These are phyloP conservation scores for Penicillium robsamsonii DNA, from an alignment of 495 filamentous ascomycete species.

Conservation along the genomic window DNA sequence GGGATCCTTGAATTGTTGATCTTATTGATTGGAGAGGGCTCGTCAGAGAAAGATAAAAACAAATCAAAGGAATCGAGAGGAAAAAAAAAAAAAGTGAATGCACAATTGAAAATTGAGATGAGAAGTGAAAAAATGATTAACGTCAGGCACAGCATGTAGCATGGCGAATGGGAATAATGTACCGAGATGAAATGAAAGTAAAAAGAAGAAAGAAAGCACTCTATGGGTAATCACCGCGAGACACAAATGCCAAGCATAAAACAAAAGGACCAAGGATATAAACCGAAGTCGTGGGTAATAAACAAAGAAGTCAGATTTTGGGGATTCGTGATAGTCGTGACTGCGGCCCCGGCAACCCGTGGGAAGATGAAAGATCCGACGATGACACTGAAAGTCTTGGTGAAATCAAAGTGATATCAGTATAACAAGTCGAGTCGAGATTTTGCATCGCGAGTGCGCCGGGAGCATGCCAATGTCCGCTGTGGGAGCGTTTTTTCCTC, in stretches of 20 bases:
- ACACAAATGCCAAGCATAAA: slow-evolving; percentile 33
- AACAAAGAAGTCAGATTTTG: slow-evolving; percentile 33
- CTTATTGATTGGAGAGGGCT: slow-evolving; percentile 8
- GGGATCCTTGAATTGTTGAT: slow-evolving; percentile 9
- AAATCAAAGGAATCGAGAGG: slow-evolving; percentile 9
- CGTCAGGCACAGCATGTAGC: slow-evolving; percentile 25
- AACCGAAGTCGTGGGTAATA: slow-evolving; percentile 37
- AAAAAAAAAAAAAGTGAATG: slow-evolving; percentile 25
- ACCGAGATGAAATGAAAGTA: slow-evolving; percentile 25
- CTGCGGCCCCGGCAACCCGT: slow-evolving; percentile 31
- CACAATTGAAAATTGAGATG: slow-evolving; percentile 18
- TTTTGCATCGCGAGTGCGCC: slow-evolving; percentile 22
- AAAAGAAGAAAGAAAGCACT: slow-evolving; percentile 27
- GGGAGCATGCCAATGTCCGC: slow-evolving; percentile 33
- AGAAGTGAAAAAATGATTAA: slow-evolving; percentile 24
- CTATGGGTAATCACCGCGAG: slow-evolving; percentile 36
- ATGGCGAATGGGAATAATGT: slow-evolving; percentile 31
- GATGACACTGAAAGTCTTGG: neutral
- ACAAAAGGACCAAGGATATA: slow-evolving; percentile 27
- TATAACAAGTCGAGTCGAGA: slow-evolving; percentile 1
- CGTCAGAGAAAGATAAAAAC: slow-evolving; percentile 5
- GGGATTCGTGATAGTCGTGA: slow-evolving; percentile 48
- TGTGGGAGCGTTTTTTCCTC: slow-evolving; percentile 39
- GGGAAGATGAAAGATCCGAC: neutral
- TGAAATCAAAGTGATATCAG: neutral